Evolutionary conservation across 805 yeast genomes (phyloP).

Genomic region (Maudiozyma serrabonitensis): DNA sequence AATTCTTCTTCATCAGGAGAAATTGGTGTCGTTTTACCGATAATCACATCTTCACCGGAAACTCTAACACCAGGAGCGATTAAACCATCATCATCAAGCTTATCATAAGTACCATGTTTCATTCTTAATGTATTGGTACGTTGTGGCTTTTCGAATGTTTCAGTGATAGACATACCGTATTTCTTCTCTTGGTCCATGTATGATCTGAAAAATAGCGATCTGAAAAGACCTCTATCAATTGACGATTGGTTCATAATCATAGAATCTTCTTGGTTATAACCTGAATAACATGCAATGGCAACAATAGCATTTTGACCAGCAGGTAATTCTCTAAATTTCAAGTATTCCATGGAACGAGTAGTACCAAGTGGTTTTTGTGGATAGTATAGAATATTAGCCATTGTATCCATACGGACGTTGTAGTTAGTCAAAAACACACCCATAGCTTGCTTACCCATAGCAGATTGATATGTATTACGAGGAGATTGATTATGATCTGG

Average conservation of each 20-base stretch:
- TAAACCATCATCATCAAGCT: constrained; percentile 95
- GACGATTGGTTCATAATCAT: constrained; percentile 99
- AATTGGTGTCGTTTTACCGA: constrained; percentile 97
- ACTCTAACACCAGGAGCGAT: constrained; percentile 98
- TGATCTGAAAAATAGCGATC: constrained; percentile 92
- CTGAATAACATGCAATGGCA: constrained; percentile 96
- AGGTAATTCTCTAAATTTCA: constrained; percentile 95
- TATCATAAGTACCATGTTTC: constrained; percentile 97
- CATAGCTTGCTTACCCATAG: constrained; percentile 99
- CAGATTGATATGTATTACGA: constrained; percentile 97
- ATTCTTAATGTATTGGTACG: constrained; percentile 88
- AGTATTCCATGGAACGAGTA: constrained; percentile 93
- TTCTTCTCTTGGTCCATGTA: constrained; percentile 98
- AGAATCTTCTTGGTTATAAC: constrained; percentile 99
- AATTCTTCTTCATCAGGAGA: constrained; percentile 98
- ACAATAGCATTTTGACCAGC: constrained; percentile 99
- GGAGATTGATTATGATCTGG: constrained; percentile 99
- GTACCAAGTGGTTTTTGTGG: constrained; percentile 98
- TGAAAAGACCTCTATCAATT: constrained; percentile 90
- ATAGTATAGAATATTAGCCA: constrained; percentile 95
- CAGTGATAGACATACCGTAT: constrained; percentile 96
- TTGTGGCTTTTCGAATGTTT: constrained; percentile 94
- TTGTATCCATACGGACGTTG: constrained; percentile 96
- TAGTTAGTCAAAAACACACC: constrained; percentile 95
- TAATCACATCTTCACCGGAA: constrained; percentile 96